phyloP scores from a whole-genome alignment of 2,329 filamentous ascomycete species.

The Colletotrichum limetticola region DNA sequence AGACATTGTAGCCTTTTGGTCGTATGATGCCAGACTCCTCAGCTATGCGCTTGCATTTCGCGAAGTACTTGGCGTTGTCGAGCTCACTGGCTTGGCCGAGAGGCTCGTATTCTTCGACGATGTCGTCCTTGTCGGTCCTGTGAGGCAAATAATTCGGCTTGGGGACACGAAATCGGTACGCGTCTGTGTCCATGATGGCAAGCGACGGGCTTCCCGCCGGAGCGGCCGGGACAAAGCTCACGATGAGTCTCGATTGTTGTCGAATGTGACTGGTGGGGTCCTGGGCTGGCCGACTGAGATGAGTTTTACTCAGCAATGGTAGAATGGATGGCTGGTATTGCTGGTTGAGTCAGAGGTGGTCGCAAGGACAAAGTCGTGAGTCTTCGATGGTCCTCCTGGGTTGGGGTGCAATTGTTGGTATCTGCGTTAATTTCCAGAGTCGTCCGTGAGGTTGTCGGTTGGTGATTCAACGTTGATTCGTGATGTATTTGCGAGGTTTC shows the following conservation, averaged over 20 bases:
- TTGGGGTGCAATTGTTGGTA: not conserved
- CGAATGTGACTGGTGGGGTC: constrained; percentile 3
- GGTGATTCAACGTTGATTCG: constrained; percentile 7
- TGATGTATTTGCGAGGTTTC: constrained; percentile 23
- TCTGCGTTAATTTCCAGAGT: not conserved
- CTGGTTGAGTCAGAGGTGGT: not conserved
- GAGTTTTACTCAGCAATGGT: not conserved
- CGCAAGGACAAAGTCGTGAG: not conserved
- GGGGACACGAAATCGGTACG: constrained; percentile 63
- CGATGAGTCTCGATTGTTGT: not conserved
- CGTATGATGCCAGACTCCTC: constrained; percentile 77
- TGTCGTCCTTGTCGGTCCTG: constrained; percentile 59
- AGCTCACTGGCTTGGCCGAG: constrained; percentile 62
- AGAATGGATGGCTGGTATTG: not conserved
- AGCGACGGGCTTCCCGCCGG: constrained; percentile 24
- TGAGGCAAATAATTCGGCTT: constrained; percentile 71
- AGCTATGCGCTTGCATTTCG: constrained; percentile 67
- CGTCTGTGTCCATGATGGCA: constrained; percentile 21
- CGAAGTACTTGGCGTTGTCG: constrained; percentile 67
- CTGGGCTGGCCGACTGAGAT: not conserved
- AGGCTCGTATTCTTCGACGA: constrained; percentile 64
- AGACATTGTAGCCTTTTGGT: constrained; percentile 89
- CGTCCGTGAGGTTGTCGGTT: not conserved
- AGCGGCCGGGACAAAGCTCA: constrained; percentile 12
- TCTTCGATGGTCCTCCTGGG: not conserved